Percentiles rank a stretch among this genome's conserved stretches.
Conservation (phyloP, 2,329 filamentous ascomycete species). For the Cladophialophora psammophila region DNA sequence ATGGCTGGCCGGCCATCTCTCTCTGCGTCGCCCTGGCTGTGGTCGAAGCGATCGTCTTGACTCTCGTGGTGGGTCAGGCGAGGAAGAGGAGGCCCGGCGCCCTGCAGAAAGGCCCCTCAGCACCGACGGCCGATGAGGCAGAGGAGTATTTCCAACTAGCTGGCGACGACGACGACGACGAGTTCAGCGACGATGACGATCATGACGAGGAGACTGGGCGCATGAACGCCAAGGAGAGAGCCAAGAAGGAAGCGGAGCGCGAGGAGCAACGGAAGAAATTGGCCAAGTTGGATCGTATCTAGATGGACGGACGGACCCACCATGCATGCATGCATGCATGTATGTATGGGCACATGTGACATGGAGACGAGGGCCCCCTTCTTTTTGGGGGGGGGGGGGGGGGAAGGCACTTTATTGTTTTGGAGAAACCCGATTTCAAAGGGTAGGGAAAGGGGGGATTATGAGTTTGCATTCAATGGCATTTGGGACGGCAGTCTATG, state of each 20-base stretch:
- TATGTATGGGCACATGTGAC: too few relatives aligned
- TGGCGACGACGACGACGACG: conserved; percentile 38
- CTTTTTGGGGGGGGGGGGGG: too few relatives aligned
- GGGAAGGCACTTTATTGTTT: too few relatives aligned
- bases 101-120: conserved; percentile 25
- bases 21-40: conserved; percentile 33
- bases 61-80: conserved; percentile 31
- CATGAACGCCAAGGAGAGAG: conserved; percentile 21
- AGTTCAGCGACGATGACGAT: conserved; percentile 35
- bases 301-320: background rate
- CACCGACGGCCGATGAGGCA: conserved; percentile 34
- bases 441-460: too few relatives aligned
- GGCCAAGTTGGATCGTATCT: conserved; percentile 38
- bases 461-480: too few relatives aligned
- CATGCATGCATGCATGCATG: too few relatives aligned
- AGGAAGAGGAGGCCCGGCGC: conserved; percentile 22
- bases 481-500: too few relatives aligned
- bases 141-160: conserved; percentile 42
- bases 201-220: conserved; percentile 11
- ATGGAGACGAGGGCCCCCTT: too few relatives aligned
- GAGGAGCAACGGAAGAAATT: conserved; percentile 37
- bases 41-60: conserved; percentile 36
- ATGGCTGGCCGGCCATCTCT: conserved; percentile 38
- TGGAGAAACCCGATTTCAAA: too few relatives aligned
- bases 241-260: conserved; percentile 32